phyloP scores from a whole-genome alignment of 2,329 filamentous ascomycete species.

The Stylonectria norvegica region DNA sequence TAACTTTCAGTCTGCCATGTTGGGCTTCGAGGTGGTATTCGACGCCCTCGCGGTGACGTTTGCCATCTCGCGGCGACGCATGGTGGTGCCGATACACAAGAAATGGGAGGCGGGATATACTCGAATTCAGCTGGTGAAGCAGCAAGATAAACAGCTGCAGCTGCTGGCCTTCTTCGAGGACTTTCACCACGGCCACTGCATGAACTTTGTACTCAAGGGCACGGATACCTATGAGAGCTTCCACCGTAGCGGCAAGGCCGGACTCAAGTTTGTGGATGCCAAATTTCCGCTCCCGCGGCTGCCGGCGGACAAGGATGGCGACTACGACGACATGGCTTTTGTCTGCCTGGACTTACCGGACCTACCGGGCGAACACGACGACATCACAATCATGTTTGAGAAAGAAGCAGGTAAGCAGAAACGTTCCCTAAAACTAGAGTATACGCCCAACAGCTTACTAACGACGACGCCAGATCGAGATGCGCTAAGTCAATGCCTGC shows the following conservation, averaged over 20 bases:
- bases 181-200: conserved; percentile 80
- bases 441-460: conserved; percentile 15
- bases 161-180: conserved; percentile 84
- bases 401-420: conserved; percentile 66
- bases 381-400: conserved; percentile 83
- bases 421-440: too few relatives aligned
- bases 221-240: conserved; percentile 79
- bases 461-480: conserved; percentile 48
- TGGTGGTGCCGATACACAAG: conserved; percentile 91
- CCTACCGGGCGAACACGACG: conserved; percentile 88
- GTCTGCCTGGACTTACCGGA: conserved; percentile 84
- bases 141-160: conserved; percentile 71
- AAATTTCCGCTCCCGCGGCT: conserved; percentile 80
- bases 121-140: conserved; percentile 70
- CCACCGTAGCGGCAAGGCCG: conserved; percentile 61
- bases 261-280: conserved; percentile 78
- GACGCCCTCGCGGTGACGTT: conserved; percentile 71
- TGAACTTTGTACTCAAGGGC: conserved; percentile 82
- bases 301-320: conserved; percentile 47
- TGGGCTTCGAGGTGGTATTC: conserved; percentile 73
- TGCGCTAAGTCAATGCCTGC: conserved; percentile 48
- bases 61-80: conserved; percentile 76
- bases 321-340: conserved; percentile 64
- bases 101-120: conserved; percentile 85
- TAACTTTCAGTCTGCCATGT: conserved; percentile 73